phyloP scores from a whole-genome alignment of 495 filamentous ascomycete genomes.

The Tirmania nivea region DNA sequence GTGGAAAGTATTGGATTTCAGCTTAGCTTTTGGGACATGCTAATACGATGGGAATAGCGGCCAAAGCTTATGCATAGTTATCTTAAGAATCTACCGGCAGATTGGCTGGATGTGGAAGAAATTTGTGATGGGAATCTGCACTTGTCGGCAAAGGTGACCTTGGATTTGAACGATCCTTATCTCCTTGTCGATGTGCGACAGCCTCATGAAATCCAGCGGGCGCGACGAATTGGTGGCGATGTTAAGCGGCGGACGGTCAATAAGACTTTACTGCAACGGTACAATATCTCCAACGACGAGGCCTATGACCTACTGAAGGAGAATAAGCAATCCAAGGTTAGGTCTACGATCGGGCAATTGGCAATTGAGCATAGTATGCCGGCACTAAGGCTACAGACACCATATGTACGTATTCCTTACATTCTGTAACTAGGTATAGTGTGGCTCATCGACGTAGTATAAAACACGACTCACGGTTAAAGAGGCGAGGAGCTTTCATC shows the following conservation, averaged over 20 bases:
- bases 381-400: constrained; percentile 73
- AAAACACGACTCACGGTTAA: constrained; percentile 55
- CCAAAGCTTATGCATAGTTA: constrained; percentile 7
- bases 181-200: constrained; percentile 49
- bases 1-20: background rate
- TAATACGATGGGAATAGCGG: constrained; percentile 6
- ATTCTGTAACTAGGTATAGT: background rate
- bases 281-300: constrained; percentile 90
- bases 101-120: constrained; percentile 27
- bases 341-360: constrained; percentile 67
- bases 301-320: constrained; percentile 91
- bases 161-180: constrained; percentile 82
- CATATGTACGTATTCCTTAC: constrained; percentile 32
- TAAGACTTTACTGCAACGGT: constrained; percentile 39
- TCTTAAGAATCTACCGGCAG: constrained; percentile 30
- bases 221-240: constrained; percentile 23
- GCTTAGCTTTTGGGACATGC: constrained; percentile 6
- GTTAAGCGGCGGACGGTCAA: constrained; percentile 24
- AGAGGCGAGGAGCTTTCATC: constrained; percentile 78
- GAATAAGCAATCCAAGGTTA: constrained; percentile 86
- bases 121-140: constrained; percentile 30
- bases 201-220: constrained; percentile 18
- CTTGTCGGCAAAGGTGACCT: constrained; percentile 48
- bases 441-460: constrained; percentile 30
- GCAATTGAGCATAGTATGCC: constrained; percentile 80